A percentile compares a stretch with the other conserved stretches of the same genome.
phyloP scores from a whole-genome alignment of 2,329 filamentous ascomycete species.

The Akanthomyces dipterigenus region DNA sequence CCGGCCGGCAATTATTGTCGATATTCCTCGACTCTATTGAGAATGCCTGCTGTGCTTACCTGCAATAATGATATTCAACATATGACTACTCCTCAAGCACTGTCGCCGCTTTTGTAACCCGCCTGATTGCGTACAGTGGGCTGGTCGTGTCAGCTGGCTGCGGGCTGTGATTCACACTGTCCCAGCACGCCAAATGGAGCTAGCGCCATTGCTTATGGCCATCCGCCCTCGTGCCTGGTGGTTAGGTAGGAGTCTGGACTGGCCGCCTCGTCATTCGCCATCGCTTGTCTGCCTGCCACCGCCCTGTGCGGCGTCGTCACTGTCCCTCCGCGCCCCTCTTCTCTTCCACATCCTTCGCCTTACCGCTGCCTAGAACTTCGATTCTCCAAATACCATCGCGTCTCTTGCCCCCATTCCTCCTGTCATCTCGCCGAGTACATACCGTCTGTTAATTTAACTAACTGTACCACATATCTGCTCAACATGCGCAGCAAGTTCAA shows the following conservation, averaged over 20 bases:
- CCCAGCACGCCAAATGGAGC: neutral
- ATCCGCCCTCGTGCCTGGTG: slow-evolving; percentile 11
- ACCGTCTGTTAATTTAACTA: slow-evolving; percentile 7
- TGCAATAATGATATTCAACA: neutral
- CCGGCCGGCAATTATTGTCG: neutral
- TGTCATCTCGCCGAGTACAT: neutral
- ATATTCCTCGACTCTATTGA: neutral
- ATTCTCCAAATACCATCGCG: slow-evolving; percentile 5
- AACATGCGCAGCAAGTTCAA: slow-evolving; percentile 99
- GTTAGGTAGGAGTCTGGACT: too few species aligned
- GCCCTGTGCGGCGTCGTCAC: slow-evolving; percentile 16
- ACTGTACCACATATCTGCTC: slow-evolving; percentile 24
- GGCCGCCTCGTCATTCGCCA: neutral
- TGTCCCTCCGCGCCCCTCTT: slow-evolving; percentile 18
- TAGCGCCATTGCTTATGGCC: slow-evolving; percentile 20
- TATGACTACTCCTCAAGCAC: neutral
- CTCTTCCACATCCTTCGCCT: slow-evolving; percentile 19
- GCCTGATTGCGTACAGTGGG: neutral
- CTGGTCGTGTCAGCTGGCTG: slow-evolving; percentile 10
- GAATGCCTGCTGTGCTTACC: neutral
- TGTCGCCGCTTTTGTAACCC: neutral
- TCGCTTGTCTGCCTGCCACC: slow-evolving; percentile 13
- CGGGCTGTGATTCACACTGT: slow-evolving; percentile 6
- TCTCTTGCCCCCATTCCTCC: neutral
- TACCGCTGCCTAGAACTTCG: slow-evolving; percentile 16